Evolutionary conservation across 441 rosid species (phyloP), one percentile per base, ranked within the genome.

Genomic region (Populus trichocarpa): DNA sequence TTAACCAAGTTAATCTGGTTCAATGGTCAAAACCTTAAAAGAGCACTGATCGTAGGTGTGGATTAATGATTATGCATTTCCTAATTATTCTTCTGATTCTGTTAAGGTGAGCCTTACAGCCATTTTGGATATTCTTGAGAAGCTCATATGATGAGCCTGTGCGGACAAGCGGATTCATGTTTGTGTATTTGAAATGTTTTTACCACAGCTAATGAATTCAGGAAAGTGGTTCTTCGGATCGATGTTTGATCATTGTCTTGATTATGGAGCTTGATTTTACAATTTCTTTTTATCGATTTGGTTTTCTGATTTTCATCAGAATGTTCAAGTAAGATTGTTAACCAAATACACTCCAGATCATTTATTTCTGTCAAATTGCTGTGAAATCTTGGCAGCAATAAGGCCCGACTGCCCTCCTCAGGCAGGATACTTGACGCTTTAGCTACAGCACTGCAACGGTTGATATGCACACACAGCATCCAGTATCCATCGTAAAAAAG

Each of bases 1-100:
- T 57, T 66, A n/a, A 50, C 66, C 67, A 25, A 76, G 36, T 71
- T 76, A 32, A 38, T 73, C 3, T 73, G 78, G 20, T 57, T 53
- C 9, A 16, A 23, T 23, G 38, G 16, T 66, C 46, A 71, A 61
- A 73, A 42, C 30, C 32, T 64, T 36, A 9, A 30, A 30, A 30
- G 32, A 30, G 25, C 67, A 65, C 73, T 53, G n/a, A 12, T 18
- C 68, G 63, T 30, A 5, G 40, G 6, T 59, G 67, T 75, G 32
- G 32, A 30, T 30, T 30, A 30, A 30, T 71, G 77, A 74, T 74
- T 42, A n/a, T 35, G 61, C 38, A 53, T 16, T 53, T 53, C 8
- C 61, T 16, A 53, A 16, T 53, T 53, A 30, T 13, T 42, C 8
- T 35, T 42, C 61, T 6, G 61, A 53, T 53, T 53, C 61, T 53